Evolutionary conservation across 106 monocot genomes (phyloP).

Genomic region (Dendrobium nobile): DNA sequence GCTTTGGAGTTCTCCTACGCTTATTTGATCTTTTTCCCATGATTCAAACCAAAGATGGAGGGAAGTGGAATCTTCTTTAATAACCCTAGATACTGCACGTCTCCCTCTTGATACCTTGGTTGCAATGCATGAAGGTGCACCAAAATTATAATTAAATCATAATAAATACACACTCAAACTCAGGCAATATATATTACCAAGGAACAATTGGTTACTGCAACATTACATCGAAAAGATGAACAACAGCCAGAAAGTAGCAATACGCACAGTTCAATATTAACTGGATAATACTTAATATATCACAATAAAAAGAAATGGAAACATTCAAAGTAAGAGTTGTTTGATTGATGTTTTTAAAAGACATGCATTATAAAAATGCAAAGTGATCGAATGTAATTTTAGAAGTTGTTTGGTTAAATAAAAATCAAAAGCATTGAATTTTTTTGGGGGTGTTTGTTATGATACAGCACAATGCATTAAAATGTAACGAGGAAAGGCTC

Average conservation of each 20-base stretch:
- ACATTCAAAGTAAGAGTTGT: neutral
- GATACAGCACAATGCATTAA: too few relatives aligned
- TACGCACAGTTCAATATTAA: neutral
- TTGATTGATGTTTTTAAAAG: too few relatives aligned
- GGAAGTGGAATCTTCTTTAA: neutral
- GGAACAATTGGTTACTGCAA: neutral
- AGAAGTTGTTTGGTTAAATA: too few relatives aligned
- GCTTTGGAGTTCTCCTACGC: neutral
- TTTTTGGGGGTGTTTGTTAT: too few relatives aligned
- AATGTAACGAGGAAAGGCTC: too few relatives aligned
- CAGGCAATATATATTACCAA: neutral
- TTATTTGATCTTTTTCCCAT: conserved; percentile 5
- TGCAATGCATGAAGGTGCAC: neutral
- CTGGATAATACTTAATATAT: neutral
- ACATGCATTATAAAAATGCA: too few relatives aligned
- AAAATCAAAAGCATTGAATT: too few relatives aligned
- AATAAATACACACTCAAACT: neutral
- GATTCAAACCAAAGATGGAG: neutral
- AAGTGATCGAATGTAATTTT: too few relatives aligned
- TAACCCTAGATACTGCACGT: neutral
- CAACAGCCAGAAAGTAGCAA: neutral
- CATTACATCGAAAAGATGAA: neutral
- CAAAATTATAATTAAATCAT: neutral
- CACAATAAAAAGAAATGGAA: neutral
- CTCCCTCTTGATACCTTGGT: neutral